Evolutionary conservation across 1,139 yeast species (phyloP).

Genomic region (Sugiyamaella paludigena): DNA sequence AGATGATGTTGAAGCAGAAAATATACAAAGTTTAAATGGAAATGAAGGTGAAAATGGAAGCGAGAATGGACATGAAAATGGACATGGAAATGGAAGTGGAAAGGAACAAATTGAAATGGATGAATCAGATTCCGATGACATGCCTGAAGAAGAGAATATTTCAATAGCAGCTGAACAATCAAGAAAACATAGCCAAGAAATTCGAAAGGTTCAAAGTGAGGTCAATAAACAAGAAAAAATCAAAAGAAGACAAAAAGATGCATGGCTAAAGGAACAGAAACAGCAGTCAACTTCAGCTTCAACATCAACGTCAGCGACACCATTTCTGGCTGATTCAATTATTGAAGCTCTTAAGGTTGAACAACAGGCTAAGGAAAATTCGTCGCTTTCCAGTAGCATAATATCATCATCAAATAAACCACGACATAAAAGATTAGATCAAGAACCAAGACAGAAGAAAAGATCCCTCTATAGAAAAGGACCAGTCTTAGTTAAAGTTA

Average conservation of each 20-base stretch:
- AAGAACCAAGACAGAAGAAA: background rate
- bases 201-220: constrained; percentile 15
- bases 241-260: constrained; percentile 23
- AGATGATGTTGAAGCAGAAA: constrained; percentile 2
- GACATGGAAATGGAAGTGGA: background rate
- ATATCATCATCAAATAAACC: background rate
- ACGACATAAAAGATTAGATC: constrained; percentile 7
- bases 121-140: constrained; percentile 22
- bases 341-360: constrained; percentile 3
- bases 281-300: constrained; percentile 7
- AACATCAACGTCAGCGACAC: no score
- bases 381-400: background rate
- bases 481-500: constrained; percentile 8
- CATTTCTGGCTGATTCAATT: constrained; percentile 6
- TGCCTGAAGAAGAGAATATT: constrained; percentile 30
- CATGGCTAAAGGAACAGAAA: constrained; percentile 22
- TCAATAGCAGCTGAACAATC: constrained; percentile 16
- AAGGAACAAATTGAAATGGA: background rate
- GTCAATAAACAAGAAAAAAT: constrained; percentile 15
- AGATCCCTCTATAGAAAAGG: constrained; percentile 8
- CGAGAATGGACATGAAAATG: background rate
- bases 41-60: background rate
- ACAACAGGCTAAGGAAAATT: constrained; percentile 4
- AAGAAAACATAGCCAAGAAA: constrained; percentile 12
- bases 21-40: background rate